Percentiles rank a stretch among this genome's conserved stretches.
Evolutionary conservation across 2,329 filamentous ascomycete genomes (phyloP).

Genomic region (Anthostomella pinea): DNA sequence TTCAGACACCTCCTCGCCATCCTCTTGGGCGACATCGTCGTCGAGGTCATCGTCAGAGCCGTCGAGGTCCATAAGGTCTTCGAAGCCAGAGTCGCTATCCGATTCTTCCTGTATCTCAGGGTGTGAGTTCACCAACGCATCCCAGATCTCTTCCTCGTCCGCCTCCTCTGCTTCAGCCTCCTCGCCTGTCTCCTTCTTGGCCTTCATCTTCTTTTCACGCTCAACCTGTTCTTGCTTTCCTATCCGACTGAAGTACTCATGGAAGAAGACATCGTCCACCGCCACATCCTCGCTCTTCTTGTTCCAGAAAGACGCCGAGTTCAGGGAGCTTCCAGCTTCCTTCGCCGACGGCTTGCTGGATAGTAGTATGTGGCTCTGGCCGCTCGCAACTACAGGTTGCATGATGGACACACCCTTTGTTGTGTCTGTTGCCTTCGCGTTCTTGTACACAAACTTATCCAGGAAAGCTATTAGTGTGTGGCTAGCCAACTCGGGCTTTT

Average conservation of each 20-base stretch:
- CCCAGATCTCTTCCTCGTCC: constrained; percentile 82
- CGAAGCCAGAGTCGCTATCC: constrained; percentile 47
- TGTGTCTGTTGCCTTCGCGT: constrained; percentile 69
- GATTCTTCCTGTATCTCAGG: constrained; percentile 72
- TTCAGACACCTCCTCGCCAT: constrained; percentile 44
- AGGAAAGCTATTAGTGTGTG: constrained; percentile 94
- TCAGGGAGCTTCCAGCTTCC: constrained; percentile 53
- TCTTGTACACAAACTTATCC: constrained; percentile 97
- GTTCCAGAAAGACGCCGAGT: constrained; percentile 87
- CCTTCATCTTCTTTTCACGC: constrained; percentile 45
- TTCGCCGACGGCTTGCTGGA: constrained; percentile 46
- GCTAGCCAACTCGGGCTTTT: constrained; percentile 85
- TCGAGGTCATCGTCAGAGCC: constrained; percentile 48
- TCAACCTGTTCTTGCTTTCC: constrained; percentile 60
- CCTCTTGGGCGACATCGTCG: constrained; percentile 39
- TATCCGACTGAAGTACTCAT: constrained; percentile 84
- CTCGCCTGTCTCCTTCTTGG: constrained; percentile 27
- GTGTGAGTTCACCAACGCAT: constrained; percentile 77
- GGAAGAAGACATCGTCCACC: constrained; percentile 95
- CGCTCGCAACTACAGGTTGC: constrained; percentile 71
- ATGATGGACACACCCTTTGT: constrained; percentile 87
- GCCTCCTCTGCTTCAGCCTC: constrained; percentile 48
- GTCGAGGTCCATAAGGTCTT: constrained; percentile 38
- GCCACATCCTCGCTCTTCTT: constrained; percentile 85
- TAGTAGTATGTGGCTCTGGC: constrained; percentile 54